A percentile compares a stretch with the other conserved stretches of the same genome.
These are phyloP conservation scores for Ceratonia siliqua DNA, from an alignment of 306 rosid species.

Conservation along the genomic window DNA sequence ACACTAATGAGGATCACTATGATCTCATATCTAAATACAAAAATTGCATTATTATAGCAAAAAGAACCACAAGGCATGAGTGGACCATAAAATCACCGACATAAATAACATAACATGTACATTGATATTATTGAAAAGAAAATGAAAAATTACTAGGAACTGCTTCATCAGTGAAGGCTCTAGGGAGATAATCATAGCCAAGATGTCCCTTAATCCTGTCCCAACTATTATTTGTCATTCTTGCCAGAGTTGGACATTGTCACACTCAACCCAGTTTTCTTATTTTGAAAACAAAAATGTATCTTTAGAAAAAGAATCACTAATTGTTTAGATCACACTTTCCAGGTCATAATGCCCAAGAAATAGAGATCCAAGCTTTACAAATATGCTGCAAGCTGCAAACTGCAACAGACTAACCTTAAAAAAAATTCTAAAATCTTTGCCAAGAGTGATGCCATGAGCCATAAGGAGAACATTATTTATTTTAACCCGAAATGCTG, in stretches of 20 bases:
- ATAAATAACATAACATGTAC: neutral
- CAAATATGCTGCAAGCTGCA: slow-evolving; percentile 5
- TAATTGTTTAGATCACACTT: neutral
- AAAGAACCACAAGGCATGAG: slow-evolving; percentile 16
- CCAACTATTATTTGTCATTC: neutral
- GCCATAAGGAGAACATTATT: slow-evolving; percentile 82
- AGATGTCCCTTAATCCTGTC: neutral
- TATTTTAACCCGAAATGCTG: slow-evolving; percentile 88
- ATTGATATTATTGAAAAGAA: slow-evolving; percentile 2
- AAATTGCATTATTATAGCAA: slow-evolving; percentile 1
- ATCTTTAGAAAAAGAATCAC: slow-evolving; percentile 16
- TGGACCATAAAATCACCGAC: neutral
- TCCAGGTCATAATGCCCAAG: slow-evolving; percentile 25
- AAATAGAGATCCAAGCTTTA: neutral
- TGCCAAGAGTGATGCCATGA: slow-evolving; percentile 93
- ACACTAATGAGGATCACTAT: neutral
- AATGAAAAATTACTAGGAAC: slow-evolving; percentile 4
- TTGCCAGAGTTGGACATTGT: slow-evolving; percentile 7
- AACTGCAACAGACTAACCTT: slow-evolving; percentile 60
- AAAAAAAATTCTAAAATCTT: slow-evolving; percentile 81
- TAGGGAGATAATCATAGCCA: neutral
- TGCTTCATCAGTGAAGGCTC: slow-evolving; percentile 5
- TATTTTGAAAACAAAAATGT: neutral
- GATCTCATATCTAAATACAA: slow-evolving; percentile 17
- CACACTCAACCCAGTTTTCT: slow-evolving; percentile 15